Evolutionary conservation across 2,329 filamentous ascomycete genomes (phyloP).

Genomic region (Cryphonectria radicalis): DNA sequence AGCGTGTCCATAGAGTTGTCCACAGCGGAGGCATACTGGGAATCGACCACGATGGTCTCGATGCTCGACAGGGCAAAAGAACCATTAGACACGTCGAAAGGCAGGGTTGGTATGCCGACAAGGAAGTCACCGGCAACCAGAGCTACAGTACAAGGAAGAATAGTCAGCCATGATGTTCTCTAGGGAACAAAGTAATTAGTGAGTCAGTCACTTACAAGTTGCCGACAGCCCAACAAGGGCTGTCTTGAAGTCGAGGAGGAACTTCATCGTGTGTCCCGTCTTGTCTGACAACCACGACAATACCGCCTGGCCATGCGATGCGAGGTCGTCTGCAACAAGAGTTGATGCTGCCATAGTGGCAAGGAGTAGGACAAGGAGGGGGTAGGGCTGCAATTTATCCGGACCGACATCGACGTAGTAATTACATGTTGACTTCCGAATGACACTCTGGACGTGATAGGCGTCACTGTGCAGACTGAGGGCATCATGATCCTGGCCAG

Average conservation of each 20-base stretch:
- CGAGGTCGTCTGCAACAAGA: neutral
- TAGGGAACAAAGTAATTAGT: neutral
- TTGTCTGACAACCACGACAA: constrained; percentile 17
- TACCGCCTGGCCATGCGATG: neutral
- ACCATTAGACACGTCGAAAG: constrained; percentile 12
- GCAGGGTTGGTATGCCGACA: constrained; percentile 24
- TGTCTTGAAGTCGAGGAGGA: neutral
- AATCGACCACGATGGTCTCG: constrained; percentile 49
- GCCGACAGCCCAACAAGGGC: constrained; percentile 20
- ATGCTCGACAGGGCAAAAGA: constrained; percentile 17
- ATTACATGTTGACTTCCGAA: neutral
- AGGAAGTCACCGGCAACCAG: constrained; percentile 21
- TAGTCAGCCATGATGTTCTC: neutral
- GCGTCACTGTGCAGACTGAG: constrained; percentile 16
- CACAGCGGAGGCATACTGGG: constrained; percentile 42
- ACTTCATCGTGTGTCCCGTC: constrained; percentile 16
- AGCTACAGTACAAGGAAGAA: neutral
- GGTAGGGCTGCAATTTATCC: constrained; percentile 22
- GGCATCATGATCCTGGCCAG: constrained; percentile 9
- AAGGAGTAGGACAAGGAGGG: neutral
- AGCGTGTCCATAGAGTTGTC: constrained; percentile 53
- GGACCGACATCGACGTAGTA: neutral
- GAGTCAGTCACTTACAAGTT: constrained; percentile 11
- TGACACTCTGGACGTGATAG: neutral
- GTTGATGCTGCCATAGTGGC: neutral